Percentiles rank a stretch among this genome's conserved stretches.
These are phyloP conservation scores for Cladobotryum protrusum DNA, from an alignment of 2,329 filamentous ascomycete species.

Conservation along the genomic window DNA sequence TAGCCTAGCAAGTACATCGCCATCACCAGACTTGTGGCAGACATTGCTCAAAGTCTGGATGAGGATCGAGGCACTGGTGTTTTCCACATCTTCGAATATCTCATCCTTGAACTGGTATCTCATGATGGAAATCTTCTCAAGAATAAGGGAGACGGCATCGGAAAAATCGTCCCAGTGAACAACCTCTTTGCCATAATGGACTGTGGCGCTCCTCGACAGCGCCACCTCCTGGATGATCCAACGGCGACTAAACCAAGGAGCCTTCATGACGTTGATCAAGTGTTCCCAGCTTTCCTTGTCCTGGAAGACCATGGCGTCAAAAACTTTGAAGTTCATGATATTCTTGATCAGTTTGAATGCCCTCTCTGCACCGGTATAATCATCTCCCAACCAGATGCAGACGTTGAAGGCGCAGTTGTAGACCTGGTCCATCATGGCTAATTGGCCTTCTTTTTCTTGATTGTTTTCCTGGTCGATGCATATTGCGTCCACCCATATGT, in stretches of 20 bases:
- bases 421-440: background rate
- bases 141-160: slow-evolving; percentile 1
- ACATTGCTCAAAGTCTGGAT: background rate
- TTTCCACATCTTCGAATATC: slow-evolving; percentile 1
- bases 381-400: background rate
- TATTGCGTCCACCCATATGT: slow-evolving; percentile 15
- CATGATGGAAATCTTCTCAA: background rate
- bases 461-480: slow-evolving; percentile 13
- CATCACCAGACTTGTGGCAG: background rate
- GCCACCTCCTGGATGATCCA: slow-evolving; percentile 16
- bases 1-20: background rate
- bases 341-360: background rate
- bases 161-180: slow-evolving; percentile 3
- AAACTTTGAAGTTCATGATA: background rate
- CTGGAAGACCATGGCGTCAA: too few relatives aligned
- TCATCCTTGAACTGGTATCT: background rate
- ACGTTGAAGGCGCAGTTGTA: background rate
- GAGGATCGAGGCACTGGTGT: background rate
- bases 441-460: slow-evolving; percentile 1
- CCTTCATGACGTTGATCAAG: slow-evolving; percentile 8
- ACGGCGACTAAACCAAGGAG: slow-evolving; percentile 12
- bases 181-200: slow-evolving; percentile 6
- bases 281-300: background rate
- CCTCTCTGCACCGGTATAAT: background rate
- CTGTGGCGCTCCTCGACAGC: slow-evolving; percentile 9